Percentiles rank a stretch among this genome's conserved stretches.
Evolutionary conservation across 345 rosid genomes (phyloP).

Genomic region (Boechera retrofracta): DNA sequence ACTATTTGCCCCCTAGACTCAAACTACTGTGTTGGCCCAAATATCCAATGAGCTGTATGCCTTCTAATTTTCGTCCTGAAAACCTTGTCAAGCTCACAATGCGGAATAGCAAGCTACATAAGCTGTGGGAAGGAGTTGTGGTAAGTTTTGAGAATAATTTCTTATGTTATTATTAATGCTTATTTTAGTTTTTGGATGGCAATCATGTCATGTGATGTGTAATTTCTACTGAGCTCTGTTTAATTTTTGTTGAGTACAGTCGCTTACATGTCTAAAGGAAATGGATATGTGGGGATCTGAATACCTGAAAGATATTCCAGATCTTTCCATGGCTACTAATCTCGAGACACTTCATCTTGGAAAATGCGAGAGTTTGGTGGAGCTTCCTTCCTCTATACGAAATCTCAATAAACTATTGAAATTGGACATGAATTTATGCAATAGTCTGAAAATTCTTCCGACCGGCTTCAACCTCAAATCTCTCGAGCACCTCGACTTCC

Average conservation of each 20-base stretch:
- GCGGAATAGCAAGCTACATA: not conserved
- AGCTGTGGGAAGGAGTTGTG: slow-evolving; percentile 16
- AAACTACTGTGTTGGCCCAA: not conserved
- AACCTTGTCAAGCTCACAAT: slow-evolving; percentile 26
- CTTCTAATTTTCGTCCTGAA: not conserved
- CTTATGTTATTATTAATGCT: not conserved
- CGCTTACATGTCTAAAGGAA: no score
- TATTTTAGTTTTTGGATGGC: not conserved
- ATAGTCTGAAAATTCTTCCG: not conserved
- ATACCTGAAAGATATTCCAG: not conserved
- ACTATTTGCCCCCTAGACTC: no score
- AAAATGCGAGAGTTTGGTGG: not conserved
- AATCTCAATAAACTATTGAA: not conserved
- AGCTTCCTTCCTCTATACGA: not conserved
- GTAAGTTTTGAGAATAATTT: slow-evolving; percentile 2
- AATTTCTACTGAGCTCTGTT: not conserved
- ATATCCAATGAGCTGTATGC: slow-evolving; percentile 23
- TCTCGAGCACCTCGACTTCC: fast-evolving
- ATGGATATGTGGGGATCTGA: not conserved
- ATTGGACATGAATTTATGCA: not conserved
- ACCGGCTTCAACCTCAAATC: not conserved
- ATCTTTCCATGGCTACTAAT: not conserved
- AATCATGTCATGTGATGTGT: not conserved
- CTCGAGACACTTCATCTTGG: not conserved
- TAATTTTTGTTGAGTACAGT: not conserved